Base-by-base conservation (phyloP, 345 rosid genomes). In the Citrus maxima region DNA sequence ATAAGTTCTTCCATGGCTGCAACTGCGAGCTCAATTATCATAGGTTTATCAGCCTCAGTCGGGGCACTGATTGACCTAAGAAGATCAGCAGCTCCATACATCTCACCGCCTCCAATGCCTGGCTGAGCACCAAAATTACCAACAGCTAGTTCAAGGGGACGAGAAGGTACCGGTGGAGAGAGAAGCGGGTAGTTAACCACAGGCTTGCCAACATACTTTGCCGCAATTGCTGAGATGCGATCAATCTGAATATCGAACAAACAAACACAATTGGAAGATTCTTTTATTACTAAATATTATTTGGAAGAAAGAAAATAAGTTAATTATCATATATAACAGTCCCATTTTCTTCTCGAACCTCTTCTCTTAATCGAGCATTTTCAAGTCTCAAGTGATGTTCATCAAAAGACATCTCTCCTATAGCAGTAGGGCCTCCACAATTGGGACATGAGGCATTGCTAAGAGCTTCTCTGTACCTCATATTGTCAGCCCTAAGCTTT, bases 161-260 rank as follows among this genome's bases (percentile, higher is more conserved):
- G 91, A 21, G 93, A 83, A 30, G 90, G 80, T 59, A 86, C 72
- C 2, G 97, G 88, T 13, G 91, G 63, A 35, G 99, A 88, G 56
- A 93, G 81, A 21, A 90, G 90, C 66, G 97, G 95, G 70, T 87
- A 94, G 89, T 77, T 96, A 84, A 84, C 85, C 81, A 92, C 88
- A 3, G 97, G 95, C 88, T 96, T 96, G 70, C 99, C 99, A 16
- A 94, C 98, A 74, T 94, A 96, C 84, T 93, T 94, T 1, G 99
- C 98, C 62, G 98, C 98, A 28, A 96, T 96, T 8, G 95, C 88
- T 1, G 98, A 94, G 66, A 96, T 93, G 1, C 97, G 87, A 69
- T 96, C 98, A 67, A 96, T 88, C 99, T 96, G 82, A 72, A 27
- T 58, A 58, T 9, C 9, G 58, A 54, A 54, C 22, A 60, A 1